Evolutionary conservation across 2,329 filamentous ascomycete genomes (phyloP).

Genomic region (Aureobasidium uvarum): DNA sequence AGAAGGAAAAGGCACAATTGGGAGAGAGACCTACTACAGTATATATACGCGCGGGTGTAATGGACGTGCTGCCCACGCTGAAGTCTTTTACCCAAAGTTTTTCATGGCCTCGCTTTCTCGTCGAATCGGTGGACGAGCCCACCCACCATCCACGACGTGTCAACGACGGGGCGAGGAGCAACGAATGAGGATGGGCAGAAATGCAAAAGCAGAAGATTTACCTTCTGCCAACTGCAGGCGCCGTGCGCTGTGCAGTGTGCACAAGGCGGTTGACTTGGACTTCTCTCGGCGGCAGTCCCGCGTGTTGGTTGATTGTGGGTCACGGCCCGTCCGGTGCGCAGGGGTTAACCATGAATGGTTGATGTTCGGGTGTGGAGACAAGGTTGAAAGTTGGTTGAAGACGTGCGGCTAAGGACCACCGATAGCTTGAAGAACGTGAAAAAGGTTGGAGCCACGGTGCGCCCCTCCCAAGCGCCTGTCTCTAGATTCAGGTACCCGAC

Average conservation of each 20-base stretch:
- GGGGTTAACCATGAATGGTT: constrained; percentile 11
- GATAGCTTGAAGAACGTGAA: constrained; percentile 10
- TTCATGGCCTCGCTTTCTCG: constrained; percentile 1
- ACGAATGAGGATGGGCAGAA: constrained; percentile 20
- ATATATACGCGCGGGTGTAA: constrained; percentile 4
- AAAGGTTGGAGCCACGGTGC: constrained; percentile 16
- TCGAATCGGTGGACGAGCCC: constrained; percentile 22
- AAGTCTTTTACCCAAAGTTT: constrained; percentile 14
- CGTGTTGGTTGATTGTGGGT: constrained; percentile 23
- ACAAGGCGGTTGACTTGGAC: constrained; percentile 17
- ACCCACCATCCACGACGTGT: constrained; percentile 16
- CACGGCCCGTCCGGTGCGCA: constrained; percentile 18
- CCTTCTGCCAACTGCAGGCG: constrained; percentile 19
- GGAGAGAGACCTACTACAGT: constrained; percentile 8
- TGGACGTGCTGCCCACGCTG: background rate
- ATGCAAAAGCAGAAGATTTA: constrained; percentile 13
- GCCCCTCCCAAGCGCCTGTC: constrained; percentile 10
- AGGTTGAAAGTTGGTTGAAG: constrained; percentile 9
- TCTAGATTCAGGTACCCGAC: constrained; percentile 21
- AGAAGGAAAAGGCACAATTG: background rate
- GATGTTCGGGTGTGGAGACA: constrained; percentile 25
- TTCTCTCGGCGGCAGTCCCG: constrained; percentile 20
- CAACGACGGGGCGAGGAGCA: constrained; percentile 16
- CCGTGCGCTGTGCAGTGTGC: constrained; percentile 18
- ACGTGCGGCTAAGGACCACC: constrained; percentile 21